Conservation (phyloP, 768 basidiomycete genomes). For the Rhizopogon roseolus region DNA sequence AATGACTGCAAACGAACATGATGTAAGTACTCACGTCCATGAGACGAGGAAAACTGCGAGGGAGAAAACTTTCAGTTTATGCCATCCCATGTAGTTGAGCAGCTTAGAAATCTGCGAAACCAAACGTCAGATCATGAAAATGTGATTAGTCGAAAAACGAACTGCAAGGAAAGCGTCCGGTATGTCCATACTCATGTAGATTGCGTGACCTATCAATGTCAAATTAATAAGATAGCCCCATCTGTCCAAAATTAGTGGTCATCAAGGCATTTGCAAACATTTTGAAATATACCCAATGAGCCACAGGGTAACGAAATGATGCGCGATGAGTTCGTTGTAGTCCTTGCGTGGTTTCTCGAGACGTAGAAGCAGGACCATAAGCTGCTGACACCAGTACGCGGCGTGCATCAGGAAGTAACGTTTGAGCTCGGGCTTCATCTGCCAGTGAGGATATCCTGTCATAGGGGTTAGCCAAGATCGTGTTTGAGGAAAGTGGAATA, state of each 20-base stretch:
- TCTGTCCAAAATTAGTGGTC: constrained; percentile 31
- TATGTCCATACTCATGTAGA: constrained; percentile 96
- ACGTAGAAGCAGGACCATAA: constrained; percentile 75
- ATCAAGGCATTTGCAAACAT: constrained; percentile 1
- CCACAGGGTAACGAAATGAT: constrained; percentile 95
- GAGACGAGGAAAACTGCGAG: constrained; percentile 64
- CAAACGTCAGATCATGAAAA: neutral
- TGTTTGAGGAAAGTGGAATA: constrained; percentile 17
- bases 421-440: constrained; percentile 83
- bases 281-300: constrained; percentile 66
- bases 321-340: constrained; percentile 78
- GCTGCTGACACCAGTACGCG: constrained; percentile 93
- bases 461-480: neutral
- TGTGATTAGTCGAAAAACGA: constrained; percentile 20
- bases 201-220: constrained; percentile 84
- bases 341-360: constrained; percentile 97
- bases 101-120: constrained; percentile 69
- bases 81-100: constrained; percentile 78
- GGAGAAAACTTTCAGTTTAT: constrained; percentile 53
- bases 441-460: constrained; percentile 83
- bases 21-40: constrained; percentile 67
- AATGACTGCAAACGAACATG: neutral
- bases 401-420: constrained; percentile 91
- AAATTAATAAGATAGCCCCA: constrained; percentile 83
- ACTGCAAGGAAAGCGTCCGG: constrained; percentile 88